Evolutionary conservation across 1,284 basidiomycete genomes (phyloP).

Genomic region (Cryptococcus sp.): DNA sequence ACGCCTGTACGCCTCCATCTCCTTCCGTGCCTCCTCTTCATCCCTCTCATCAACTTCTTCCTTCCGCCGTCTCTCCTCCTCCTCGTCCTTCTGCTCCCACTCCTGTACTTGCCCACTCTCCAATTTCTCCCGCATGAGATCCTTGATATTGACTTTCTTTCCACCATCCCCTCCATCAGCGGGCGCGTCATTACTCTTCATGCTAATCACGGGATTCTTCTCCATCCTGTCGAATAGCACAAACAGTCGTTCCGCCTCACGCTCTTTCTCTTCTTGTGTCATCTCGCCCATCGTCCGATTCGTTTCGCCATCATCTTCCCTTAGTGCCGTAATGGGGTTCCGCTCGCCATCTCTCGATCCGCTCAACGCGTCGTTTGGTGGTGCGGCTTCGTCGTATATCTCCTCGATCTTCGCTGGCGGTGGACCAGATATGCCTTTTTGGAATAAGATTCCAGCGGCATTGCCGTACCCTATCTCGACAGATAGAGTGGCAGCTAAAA

Average conservation of each 20-base stretch:
- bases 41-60: conserved; percentile 38
- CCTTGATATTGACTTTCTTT: conserved; percentile 33
- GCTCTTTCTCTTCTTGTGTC: conserved; percentile 89
- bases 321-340: conserved; percentile 33
- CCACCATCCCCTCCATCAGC: conserved; percentile 59
- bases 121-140: conserved; percentile 35
- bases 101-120: conserved; percentile 26
- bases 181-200: conserved; percentile 59
- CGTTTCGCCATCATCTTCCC: conserved; percentile 5
- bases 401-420: conserved; percentile 53
- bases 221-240: conserved; percentile 85
- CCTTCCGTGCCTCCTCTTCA: conserved; percentile 45
- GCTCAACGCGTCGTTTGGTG: conserved; percentile 1
- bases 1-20: conserved; percentile 43
- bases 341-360: conserved; percentile 11
- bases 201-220: conserved; percentile 57
- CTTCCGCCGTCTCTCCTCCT: conserved; percentile 20
- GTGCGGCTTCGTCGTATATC: conserved; percentile 53
- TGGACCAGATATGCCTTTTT: conserved; percentile 75
- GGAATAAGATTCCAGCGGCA: conserved; percentile 86
- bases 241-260: conserved; percentile 85
- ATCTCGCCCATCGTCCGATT: conserved; percentile 58
- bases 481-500: conserved; percentile 65
- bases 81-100: conserved; percentile 27
- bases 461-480: conserved; percentile 86